Conservation (phyloP, 2,329 filamentous ascomycete species). For the Paraphaeosphaeria minitans region DNA sequence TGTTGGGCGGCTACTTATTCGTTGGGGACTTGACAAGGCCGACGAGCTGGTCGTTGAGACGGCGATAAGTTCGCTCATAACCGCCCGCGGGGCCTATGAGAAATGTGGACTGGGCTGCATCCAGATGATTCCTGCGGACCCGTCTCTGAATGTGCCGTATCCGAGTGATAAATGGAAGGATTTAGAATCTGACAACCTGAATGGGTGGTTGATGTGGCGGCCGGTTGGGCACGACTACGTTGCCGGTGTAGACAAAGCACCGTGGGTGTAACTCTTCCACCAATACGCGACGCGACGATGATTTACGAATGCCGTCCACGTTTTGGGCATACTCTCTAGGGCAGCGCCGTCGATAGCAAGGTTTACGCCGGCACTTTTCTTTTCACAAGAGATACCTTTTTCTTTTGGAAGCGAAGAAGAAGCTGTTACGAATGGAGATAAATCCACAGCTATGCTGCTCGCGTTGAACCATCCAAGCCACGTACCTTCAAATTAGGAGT, state of each 20-base stretch:
- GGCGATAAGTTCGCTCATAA: constrained; percentile 23
- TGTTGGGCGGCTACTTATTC: constrained; percentile 42
- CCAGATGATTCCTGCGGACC: constrained; percentile 25
- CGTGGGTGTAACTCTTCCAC: constrained; percentile 16
- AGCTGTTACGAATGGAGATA: no score
- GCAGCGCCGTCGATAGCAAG: no score
- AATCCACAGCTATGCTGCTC: no score
- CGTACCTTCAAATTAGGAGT: no score
- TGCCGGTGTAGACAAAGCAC: constrained; percentile 25
- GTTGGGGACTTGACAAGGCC: constrained; percentile 46
- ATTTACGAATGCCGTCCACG: not conserved
- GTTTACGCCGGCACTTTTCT: no score
- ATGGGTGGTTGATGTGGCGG: constrained; percentile 31
- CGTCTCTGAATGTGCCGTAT: constrained; percentile 17
- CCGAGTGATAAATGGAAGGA: constrained; percentile 29
- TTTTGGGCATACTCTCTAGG: no score
- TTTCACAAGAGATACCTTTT: no score
- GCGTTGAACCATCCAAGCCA: no score
- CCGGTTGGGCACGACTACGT: constrained; percentile 27
- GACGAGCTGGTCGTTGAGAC: constrained; percentile 38
- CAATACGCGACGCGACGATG: not conserved
- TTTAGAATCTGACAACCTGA: constrained; percentile 25
- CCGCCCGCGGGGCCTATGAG: constrained; percentile 27
- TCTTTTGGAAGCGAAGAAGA: no score
- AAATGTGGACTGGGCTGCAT: constrained; percentile 26